phyloP scores from a whole-genome alignment of 441 rosid species.

The Gossypium armourianum region DNA sequence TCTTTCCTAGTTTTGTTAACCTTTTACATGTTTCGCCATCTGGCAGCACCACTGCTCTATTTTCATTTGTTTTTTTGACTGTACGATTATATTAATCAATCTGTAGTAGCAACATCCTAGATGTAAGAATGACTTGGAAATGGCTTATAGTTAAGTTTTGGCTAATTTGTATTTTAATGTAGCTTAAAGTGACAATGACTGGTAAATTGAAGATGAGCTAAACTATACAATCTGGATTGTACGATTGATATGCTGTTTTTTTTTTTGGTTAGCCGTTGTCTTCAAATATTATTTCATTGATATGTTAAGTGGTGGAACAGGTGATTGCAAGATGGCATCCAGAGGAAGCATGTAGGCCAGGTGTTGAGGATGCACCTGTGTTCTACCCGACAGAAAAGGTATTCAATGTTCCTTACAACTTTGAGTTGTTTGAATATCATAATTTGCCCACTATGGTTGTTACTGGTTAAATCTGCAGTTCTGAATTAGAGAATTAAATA shows the following conservation, averaged over 20 bases:
- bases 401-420: conserved; percentile 19
- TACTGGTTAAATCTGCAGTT: conserved; percentile 5
- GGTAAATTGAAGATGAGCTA: conserved; percentile 5
- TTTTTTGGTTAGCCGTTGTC: conserved; percentile 4
- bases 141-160: conserved; percentile 3
- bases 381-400: conserved; percentile 97
- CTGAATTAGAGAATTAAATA: background rate
- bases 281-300: conserved; percentile 19
- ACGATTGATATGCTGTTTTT: background rate
- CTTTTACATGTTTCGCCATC: background rate
- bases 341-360: conserved; percentile 58
- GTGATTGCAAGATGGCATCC: conserved; percentile 74
- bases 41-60: background rate
- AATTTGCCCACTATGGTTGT: background rate
- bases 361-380: conserved; percentile 71
- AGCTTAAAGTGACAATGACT: background rate
- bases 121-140: background rate
- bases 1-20: background rate
- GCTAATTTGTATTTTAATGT: background rate
- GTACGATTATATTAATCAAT: background rate
- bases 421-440: conserved; percentile 15
- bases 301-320: conserved; percentile 32
- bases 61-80: background rate
- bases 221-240: background rate
- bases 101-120: background rate